Conservation (phyloP, 148 eudicot species). For the Dianthus caryophyllus region DNA sequence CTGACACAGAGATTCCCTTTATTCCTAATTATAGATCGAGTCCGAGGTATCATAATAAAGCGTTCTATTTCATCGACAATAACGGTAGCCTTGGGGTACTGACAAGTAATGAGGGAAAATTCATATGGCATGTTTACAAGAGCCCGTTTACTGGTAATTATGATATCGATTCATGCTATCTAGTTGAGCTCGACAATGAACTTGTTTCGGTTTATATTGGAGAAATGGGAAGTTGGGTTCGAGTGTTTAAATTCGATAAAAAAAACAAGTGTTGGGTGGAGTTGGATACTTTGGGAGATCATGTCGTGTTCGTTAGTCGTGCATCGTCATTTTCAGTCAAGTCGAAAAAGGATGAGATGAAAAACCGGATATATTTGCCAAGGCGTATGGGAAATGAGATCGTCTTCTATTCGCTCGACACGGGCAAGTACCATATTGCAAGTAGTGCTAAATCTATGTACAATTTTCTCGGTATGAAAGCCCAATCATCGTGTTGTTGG, state of each 20-base stretch:
- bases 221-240: conserved; percentile 8
- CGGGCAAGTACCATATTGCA: neutral
- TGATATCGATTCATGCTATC: neutral
- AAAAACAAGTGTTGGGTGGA: neutral
- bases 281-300: conserved; percentile 9
- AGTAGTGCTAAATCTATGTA: no score
- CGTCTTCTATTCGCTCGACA: conserved; percentile 8
- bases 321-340: neutral
- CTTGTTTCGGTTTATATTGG: conserved; percentile 8
- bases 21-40: neutral
- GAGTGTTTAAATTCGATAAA: conserved; percentile 7
- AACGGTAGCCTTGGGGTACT: conserved; percentile 1
- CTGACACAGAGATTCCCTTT: neutral
- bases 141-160: neutral
- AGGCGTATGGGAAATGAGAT: neutral
- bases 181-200: conserved; percentile 7
- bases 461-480: no score
- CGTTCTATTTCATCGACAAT: neutral
- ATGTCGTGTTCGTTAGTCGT: no score
- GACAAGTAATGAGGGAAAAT: neutral
- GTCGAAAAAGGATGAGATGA: neutral
- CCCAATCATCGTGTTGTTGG: no score
- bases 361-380: conserved; percentile 10
- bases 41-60: neutral
- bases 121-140: neutral